Evolutionary conservation across 306 rosid genomes (phyloP), one percentile per base, ranked within the genome.

Genomic region (Lathyrus tuberosus): DNA sequence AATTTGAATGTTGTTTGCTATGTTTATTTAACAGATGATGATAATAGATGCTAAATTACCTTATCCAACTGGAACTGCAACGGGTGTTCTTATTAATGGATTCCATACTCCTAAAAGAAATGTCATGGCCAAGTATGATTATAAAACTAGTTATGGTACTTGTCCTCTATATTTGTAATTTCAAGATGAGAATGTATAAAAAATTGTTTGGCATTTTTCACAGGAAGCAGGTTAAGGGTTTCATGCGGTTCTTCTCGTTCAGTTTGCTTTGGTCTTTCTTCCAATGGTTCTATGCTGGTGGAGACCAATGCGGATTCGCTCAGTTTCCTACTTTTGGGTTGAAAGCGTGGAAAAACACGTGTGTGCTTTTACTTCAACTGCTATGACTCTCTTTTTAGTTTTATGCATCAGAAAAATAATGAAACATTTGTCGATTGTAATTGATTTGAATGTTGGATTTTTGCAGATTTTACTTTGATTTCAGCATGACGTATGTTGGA

Each of bases 41-140:
- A 86, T 92, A 76, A 79, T 89, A 67, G 98, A 92, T 80, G 84
- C 85, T 72, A 86, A 87, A 51, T 76, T 92, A 73, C 10, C 85
- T 18, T 92, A 87, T 81, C 98, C 96, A 31, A 92, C 89, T 49
- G 98, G 98, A 80, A 89, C 98, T 70, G 95, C 96, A 13, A 92
- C 98, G 54, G 96, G 91, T 22, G 90, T 87, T 80, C 98, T 92
- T 49, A 92, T 92, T 41, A 89, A 92, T 42, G 92, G 98, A 16
- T 89, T 92, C 74, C 98, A 92, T 64, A 81, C 92, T 57, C 84
- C 88, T n/a, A 92, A 84, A 79, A 86, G 95, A 77, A 87, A 87
- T 82, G 66, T 70, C 60, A 79, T 67, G 79, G 98, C 96, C 26
- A 92, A 84, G 98, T 92, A 83, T 40, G 89, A 60, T 62, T 92